Evolutionary conservation across 257 asterid genomes (phyloP).

Genomic region (Lavandula angustifolia): DNA sequence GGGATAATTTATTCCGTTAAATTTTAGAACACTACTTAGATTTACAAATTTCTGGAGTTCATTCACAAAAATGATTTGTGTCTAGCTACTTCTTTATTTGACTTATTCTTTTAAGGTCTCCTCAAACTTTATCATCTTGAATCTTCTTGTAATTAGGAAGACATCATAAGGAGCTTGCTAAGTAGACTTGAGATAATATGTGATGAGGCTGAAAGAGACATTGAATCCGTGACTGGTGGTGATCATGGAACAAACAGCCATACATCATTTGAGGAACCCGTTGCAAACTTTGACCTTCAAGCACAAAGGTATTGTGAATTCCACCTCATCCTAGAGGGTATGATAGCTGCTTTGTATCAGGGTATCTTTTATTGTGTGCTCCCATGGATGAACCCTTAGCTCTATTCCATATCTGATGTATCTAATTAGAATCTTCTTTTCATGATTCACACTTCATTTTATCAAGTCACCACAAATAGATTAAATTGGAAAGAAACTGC

Average conservation of each 20-base stretch:
- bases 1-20: constrained; percentile 14
- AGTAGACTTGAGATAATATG: constrained; percentile 82
- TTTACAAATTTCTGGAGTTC: constrained; percentile 16
- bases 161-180: constrained; percentile 74
- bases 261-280: constrained; percentile 41
- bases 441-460: constrained; percentile 12
- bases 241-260: constrained; percentile 41
- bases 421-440: constrained; percentile 15
- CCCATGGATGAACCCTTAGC: constrained; percentile 16
- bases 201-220: constrained; percentile 75
- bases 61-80: constrained; percentile 17
- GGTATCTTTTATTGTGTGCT: constrained; percentile 9
- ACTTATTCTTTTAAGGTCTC: constrained; percentile 21
- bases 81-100: constrained; percentile 22
- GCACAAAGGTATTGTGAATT: constrained; percentile 52
- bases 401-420: neutral
- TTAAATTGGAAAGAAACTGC: constrained; percentile 23
- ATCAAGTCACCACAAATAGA: neutral
- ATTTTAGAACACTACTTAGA: constrained; percentile 3
- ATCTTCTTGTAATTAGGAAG: constrained; percentile 60
- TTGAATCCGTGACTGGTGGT: constrained; percentile 41
- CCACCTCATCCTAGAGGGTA: constrained; percentile 18
- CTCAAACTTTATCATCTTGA: constrained; percentile 28
- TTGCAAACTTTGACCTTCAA: constrained; percentile 53
- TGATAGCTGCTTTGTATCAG: too few species aligned